These are phyloP conservation scores for Perkinsus marinus DNA, from an alignment of 169 alveolate genomes.

Conservation along the genomic window DNA sequence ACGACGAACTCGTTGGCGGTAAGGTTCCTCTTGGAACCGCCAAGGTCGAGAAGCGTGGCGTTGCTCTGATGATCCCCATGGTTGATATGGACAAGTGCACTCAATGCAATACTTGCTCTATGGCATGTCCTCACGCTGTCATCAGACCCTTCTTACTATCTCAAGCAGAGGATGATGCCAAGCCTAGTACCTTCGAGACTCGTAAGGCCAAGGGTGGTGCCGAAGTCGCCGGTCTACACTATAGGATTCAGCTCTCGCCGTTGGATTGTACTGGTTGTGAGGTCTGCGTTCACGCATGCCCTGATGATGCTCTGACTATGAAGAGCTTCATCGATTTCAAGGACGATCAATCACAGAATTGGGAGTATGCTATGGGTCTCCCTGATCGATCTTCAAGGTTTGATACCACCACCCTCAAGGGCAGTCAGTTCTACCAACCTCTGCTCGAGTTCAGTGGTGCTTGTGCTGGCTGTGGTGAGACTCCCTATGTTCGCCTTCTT, in stretches of 20 bases:
- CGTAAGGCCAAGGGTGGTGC: slow-evolving; percentile 33
- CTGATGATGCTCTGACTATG: slow-evolving; percentile 41
- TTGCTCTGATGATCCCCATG: slow-evolving; percentile 36
- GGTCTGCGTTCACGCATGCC: slow-evolving; percentile 44
- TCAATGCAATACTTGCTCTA: slow-evolving; percentile 42
- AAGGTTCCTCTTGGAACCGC: slow-evolving; percentile 37
- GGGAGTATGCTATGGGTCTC: slow-evolving; percentile 33
- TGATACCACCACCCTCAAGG: slow-evolving; percentile 37
- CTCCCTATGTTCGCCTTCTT: slow-evolving; percentile 44
- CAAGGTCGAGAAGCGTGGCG: slow-evolving; percentile 36
- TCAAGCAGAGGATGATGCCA: slow-evolving; percentile 25
- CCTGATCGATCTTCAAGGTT: slow-evolving; percentile 33
- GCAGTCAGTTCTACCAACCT: slow-evolving; percentile 42
- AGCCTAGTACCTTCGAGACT: slow-evolving; percentile 23
- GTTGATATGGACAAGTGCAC: slow-evolving; percentile 49
- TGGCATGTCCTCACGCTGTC: slow-evolving; percentile 44
- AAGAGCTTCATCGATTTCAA: slow-evolving; percentile 10
- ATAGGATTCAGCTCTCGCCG: slow-evolving; percentile 41
- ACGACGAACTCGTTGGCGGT: slow-evolving; percentile 16
- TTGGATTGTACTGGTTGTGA: slow-evolving; percentile 49
- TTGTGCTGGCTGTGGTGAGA: slow-evolving; percentile 53
- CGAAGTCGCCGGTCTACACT: slow-evolving; percentile 31
- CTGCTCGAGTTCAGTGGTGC: slow-evolving; percentile 49
- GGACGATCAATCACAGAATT: slow-evolving; percentile 14
- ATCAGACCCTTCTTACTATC: slow-evolving; percentile 38